Conservation (phyloP, 2,329 filamentous ascomycete genomes). For the Drechslerella coelobrocha region DNA sequence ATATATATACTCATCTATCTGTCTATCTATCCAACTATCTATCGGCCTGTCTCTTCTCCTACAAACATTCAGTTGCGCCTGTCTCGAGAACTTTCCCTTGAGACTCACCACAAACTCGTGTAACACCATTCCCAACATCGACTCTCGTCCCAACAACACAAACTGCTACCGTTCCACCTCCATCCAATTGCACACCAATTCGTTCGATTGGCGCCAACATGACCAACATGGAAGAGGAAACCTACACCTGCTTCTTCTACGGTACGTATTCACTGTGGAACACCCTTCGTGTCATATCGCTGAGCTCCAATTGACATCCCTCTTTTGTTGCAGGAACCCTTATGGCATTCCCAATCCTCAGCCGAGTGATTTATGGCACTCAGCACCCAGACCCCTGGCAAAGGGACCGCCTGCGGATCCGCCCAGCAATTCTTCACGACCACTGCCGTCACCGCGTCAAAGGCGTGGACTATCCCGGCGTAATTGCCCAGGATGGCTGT, state of each 20-base stretch:
- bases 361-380: conserved; percentile 77
- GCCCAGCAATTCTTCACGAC: conserved; percentile 75
- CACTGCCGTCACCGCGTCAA: conserved; percentile 75
- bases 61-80: background rate
- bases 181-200: background rate
- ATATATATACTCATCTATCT: background rate
- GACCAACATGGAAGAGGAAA: conserved; percentile 58
- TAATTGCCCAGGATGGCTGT: conserved; percentile 66
- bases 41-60: background rate
- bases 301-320: background rate
- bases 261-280: conserved; percentile 58
- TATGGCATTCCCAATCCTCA: conserved; percentile 88
- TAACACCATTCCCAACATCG: too few species aligned
- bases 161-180: background rate
- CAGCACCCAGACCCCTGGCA: conserved; percentile 63
- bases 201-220: conserved; percentile 13
- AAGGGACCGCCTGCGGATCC: conserved; percentile 67
- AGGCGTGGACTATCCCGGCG: conserved; percentile 79
- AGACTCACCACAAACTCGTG: too few species aligned
- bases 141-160: conserved; percentile 18
- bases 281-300: background rate
- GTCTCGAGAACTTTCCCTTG: too few species aligned
- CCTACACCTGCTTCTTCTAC: conserved; percentile 70
- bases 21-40: background rate
- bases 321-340: conserved; percentile 62